A percentile compares a stretch with the other conserved stretches of the same genome.
Evolutionary conservation across 768 basidiomycete species (phyloP).

Genomic region (Artomyces pyxidatus): DNA sequence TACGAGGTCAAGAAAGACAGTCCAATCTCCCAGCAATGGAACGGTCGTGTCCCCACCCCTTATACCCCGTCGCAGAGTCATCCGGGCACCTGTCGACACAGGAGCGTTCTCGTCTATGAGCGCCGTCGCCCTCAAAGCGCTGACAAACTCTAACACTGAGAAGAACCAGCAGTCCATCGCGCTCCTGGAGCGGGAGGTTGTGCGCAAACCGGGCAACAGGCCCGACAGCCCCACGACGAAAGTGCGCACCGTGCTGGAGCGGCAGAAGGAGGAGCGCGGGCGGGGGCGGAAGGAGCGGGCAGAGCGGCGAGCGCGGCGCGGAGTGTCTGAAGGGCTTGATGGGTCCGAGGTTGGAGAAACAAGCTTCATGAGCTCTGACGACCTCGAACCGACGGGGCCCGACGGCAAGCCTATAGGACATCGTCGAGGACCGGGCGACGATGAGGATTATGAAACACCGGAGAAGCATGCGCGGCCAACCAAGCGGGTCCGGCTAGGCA

Average conservation of each 20-base stretch:
- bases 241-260: conserved; percentile 58
- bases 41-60: conserved; percentile 25
- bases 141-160: conserved; percentile 66
- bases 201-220: conserved; percentile 58
- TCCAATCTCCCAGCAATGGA: conserved; percentile 29
- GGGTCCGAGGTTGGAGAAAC: conserved; percentile 26
- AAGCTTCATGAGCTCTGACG: conserved; percentile 20
- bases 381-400: conserved; percentile 24
- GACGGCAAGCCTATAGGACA: conserved; percentile 32
- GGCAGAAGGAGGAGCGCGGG: conserved; percentile 55
- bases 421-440: conserved; percentile 66
- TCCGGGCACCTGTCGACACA: conserved; percentile 21
- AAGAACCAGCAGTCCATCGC: conserved; percentile 63
- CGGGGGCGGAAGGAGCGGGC: conserved; percentile 51
- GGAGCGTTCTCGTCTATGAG: conserved; percentile 58
- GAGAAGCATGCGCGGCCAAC: conserved; percentile 31
- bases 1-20: conserved; percentile 32
- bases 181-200: conserved; percentile 59
- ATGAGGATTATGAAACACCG: conserved; percentile 73
- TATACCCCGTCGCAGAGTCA: neutral
- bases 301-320: conserved; percentile 40
- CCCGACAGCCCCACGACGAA: conserved; percentile 79
- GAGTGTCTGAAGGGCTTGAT: conserved; percentile 4
- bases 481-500: conserved; percentile 31
- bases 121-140: conserved; percentile 54